Base-by-base conservation (phyloP, 169 alveolate genomes). In the Cystoisospora suis region DNA sequence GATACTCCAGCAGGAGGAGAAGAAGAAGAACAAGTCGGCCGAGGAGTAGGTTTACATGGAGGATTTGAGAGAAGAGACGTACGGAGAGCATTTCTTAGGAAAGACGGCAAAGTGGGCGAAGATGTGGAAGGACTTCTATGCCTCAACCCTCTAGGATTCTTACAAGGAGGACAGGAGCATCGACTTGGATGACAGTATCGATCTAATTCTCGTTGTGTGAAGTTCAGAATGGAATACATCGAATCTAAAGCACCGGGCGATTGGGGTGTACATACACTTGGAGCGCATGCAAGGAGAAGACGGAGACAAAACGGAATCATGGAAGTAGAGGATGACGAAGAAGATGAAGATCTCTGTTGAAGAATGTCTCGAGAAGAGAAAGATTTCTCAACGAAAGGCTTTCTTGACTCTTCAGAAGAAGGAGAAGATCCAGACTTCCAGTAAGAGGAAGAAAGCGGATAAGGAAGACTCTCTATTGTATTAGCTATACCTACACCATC, bases 221-320 rank as follows among this genome's bases (percentile, higher is more conserved):
- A 65, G 42, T 44, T 36, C 36, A 65, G 42, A 44, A 65, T 36
- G n/a, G 77, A 36, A 44, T 65, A 65, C 45, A 65, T 65, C 36
- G 77, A 36, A 44, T 65, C 77, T 36, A 65, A 44, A n/a, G n/a
- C 36, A 3, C 45, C 9, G n/a, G 77, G 77, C 77, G 77, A 6
- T 7, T n/a, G n/a, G 3, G 77, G 77, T n/a, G 42, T 4, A 44
- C 77, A 65, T 36, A 65, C n/a, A n/a, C 77, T 65, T 44, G 77
- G 77, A 2, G 77, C 77, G 12, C 5, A 15, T 23, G 77, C 77
- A 12, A 65, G 77, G 15, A 65, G 34, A 2, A n/a, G 36, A 44
- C 34, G 77, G 77, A 65, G 77, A n/a, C 77, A 65, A n/a, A 65
- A 65, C n/a, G 77, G 77, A 27, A 65, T 65, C 42, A 65, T 36